Evolutionary conservation across 495 filamentous ascomycete genomes (phyloP).

Genomic region (Evansstolkia leycettana): DNA sequence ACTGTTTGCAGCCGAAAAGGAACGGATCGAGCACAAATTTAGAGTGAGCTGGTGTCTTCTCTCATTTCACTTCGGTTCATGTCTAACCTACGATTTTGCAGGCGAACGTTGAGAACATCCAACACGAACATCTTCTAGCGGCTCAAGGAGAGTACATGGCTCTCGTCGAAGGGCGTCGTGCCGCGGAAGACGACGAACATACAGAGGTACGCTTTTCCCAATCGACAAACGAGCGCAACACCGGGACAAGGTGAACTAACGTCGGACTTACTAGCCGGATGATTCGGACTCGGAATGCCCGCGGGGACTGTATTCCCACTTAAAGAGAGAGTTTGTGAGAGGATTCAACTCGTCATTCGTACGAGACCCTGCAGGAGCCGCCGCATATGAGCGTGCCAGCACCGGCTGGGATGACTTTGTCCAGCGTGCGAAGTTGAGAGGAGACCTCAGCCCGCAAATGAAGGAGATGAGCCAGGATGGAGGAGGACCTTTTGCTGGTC

Average conservation of each 20-base stretch:
- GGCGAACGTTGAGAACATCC: constrained; percentile 23
- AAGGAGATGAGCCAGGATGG: constrained; percentile 18
- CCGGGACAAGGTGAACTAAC: too few relatives aligned
- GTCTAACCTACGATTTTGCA: constrained; percentile 5
- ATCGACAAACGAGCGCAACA: too few relatives aligned
- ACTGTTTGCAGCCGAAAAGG: constrained; percentile 16
- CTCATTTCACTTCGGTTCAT: not conserved
- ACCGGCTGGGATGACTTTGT: constrained; percentile 32
- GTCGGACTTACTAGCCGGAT: constrained; percentile 22
- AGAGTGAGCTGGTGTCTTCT: constrained; percentile 12
- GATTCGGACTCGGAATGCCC: constrained; percentile 24
- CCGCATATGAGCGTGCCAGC: constrained; percentile 19
- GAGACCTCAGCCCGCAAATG: constrained; percentile 28
- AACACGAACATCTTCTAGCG: constrained; percentile 26
- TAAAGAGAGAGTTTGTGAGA: constrained; percentile 17
- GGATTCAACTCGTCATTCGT: constrained; percentile 26
- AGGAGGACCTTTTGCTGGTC: constrained; percentile 6
- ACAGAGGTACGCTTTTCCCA: constrained; percentile 26
- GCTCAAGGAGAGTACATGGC: constrained; percentile 31
- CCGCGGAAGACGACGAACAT: constrained; percentile 37
- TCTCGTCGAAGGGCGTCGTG: constrained; percentile 23
- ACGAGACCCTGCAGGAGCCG: constrained; percentile 22
- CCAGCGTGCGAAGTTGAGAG: constrained; percentile 24
- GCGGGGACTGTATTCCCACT: constrained; percentile 8
- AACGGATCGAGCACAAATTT: constrained; percentile 15